Conservation (phyloP, 192 early-diverging fungal genomes). For the Rhizophagus clarus region DNA sequence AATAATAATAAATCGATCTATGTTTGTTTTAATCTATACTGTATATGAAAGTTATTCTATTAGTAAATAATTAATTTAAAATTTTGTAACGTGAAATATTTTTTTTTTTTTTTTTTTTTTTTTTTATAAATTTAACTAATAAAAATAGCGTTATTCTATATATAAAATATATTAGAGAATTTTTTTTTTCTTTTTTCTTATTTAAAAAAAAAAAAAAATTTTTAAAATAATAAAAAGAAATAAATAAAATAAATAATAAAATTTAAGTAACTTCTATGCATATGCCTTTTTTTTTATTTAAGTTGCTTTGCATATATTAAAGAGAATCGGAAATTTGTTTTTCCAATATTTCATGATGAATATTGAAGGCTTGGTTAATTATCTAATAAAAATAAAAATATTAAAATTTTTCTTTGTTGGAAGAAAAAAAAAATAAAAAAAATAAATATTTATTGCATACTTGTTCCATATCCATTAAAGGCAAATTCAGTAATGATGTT, state of each 20-base stretch:
- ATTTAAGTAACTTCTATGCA: not conserved
- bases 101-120: no score
- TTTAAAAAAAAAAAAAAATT: no score
- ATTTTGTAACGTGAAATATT: no score
- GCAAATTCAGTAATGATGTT: conserved; percentile 77
- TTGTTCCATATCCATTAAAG: conserved; percentile 67
- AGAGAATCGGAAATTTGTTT: conserved; percentile 55
- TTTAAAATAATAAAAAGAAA: not conserved
- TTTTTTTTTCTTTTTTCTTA: no score
- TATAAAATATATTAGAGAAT: no score
- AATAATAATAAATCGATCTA: no score
- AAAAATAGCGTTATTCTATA: no score
- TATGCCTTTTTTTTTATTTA: not conserved
- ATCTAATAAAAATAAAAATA: conserved; percentile 41
- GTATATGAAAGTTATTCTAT: no score
- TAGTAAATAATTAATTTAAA: no score
- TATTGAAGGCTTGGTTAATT: conserved; percentile 69
- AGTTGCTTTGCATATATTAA: conserved; percentile 16
- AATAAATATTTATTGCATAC: conserved; percentile 29
- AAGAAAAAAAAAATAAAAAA: not conserved
- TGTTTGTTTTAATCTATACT: no score
- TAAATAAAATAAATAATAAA: not conserved
- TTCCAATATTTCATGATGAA: conserved; percentile 69
- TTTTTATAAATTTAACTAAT: no score
- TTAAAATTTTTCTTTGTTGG: not conserved